Evolutionary conservation across 768 basidiomycete genomes (phyloP).

Genomic region (Saitozyma sp.): DNA sequence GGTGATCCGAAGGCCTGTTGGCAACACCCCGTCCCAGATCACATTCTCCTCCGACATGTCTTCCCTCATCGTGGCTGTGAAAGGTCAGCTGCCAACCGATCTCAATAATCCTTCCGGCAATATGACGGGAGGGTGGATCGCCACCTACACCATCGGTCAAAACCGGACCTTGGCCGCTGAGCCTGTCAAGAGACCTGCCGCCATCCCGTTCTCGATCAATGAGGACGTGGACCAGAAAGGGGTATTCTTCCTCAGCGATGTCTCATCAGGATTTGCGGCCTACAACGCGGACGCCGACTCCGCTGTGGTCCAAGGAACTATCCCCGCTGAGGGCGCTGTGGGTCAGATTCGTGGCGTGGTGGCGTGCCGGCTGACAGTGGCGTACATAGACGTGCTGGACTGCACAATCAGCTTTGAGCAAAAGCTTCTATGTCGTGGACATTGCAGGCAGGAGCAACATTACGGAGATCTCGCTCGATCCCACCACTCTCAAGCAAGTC

Average conservation of each 20-base stretch:
- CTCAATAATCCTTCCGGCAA: slow-evolving; percentile 11
- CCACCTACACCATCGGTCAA: slow-evolving; percentile 1
- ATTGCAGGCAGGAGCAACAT: slow-evolving; percentile 4
- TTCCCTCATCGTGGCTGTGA: slow-evolving; percentile 7
- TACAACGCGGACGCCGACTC: background rate
- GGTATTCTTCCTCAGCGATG: slow-evolving; percentile 11
- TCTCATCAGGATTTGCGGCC: slow-evolving; percentile 4
- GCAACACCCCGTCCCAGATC: slow-evolving; percentile 9
- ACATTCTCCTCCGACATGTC: slow-evolving; percentile 6
- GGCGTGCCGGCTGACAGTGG: background rate
- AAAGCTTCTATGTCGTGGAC: slow-evolving; percentile 10
- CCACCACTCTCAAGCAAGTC: slow-evolving; percentile 4
- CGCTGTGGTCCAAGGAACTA: slow-evolving; percentile 1
- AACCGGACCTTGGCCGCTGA: background rate
- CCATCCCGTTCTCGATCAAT: slow-evolving; percentile 9
- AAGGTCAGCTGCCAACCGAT: slow-evolving; percentile 8
- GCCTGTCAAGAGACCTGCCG: slow-evolving; percentile 2
- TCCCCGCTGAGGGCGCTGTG: slow-evolving; percentile 10
- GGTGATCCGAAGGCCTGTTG: background rate
- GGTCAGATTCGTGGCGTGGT: background rate
- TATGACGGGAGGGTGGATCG: background rate
- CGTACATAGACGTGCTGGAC: slow-evolving; percentile 11
- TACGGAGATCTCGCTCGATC: slow-evolving; percentile 8
- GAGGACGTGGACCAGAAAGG: background rate
- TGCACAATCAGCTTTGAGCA: slow-evolving; percentile 4